Evolutionary conservation across 306 rosid species (phyloP), one percentile per base, ranked within the genome.

Genomic region (Delonix regia): DNA sequence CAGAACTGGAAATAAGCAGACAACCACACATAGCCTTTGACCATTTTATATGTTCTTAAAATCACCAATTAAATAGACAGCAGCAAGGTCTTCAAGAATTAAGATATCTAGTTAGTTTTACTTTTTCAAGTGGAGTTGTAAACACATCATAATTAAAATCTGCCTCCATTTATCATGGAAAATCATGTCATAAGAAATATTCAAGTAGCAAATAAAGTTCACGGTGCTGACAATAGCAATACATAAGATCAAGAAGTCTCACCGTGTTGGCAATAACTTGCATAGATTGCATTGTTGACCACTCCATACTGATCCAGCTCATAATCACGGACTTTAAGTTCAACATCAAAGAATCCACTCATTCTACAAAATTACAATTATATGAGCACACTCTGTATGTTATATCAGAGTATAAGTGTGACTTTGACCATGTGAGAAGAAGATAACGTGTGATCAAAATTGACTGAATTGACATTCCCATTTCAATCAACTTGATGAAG

Each of bases 221-320:
- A 33, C 6, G 34, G 18, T 62, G 42, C 48, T 53, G 57, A 68
- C 36, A 57, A 28, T 11, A 22, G 34, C 47, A 10, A 69, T 2
- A 41, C 64, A 81, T 9, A 19, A 80, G 75, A 30, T 73, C 59
- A 67, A 21, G 79, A 59, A 59, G 68, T 45, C 91, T 88, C 69
- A 94, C 99, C 91, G 36, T 89, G 97, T 75, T 94, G 98, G 63
- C 99, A 95, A 82, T 92, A 95, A 83, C 96, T 89, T 72, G 99
- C 92, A 87, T 89, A 95, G 65, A 92, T 85, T 36, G 98, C 88
- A 92, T 92, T 91, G 87, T 95, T 95, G 68, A 95, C 96, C 19
- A 91, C 99, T 24, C 99, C 99, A 61, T 74, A 95, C 70, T 95
- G 99, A 86, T 95, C 98, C 80, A 95, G 86, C 65, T 95, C 99